Evolutionary conservation across 306 rosid genomes (phyloP), one percentile per base, ranked within the genome.

Genomic region (Abrus precatorius): DNA sequence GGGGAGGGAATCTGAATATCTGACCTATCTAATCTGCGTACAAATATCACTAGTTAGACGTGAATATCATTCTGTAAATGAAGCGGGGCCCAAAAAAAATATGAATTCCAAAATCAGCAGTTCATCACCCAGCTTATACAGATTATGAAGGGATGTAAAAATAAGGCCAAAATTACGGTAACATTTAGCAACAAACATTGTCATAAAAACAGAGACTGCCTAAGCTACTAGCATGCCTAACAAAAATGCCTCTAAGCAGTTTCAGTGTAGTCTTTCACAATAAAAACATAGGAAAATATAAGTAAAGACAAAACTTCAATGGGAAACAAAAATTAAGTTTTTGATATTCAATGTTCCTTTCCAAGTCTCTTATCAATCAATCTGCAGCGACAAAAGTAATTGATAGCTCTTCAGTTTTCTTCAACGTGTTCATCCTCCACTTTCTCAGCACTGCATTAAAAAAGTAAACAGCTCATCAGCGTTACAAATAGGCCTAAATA

Each of bases 371-470:
- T 28, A n/a, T 45, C 65, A 69, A 56, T 65, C 69, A 61, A 56
- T 68, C 77, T 56, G 77, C 74, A 57, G 47, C 53, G 77, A 75
- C 66, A 75, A 56, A 70, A 66, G 9, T 47, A 67, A 78, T 85
- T 62, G 11, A 54, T 30, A 47, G 78, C 80, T 70, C 86, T 77
- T 86, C 84, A 91, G 40, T 83, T 88, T 84, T 88, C 89, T 75
- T 85, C 93, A 44, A 72, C 85, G 4, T 57, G 61, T 74, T 85
- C 92, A 45, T 84, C 84, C 75, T 87, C 97, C 82, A 47, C 80
- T 53, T 84, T 82, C 79, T 85, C 98, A 78, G 93, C 94, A 84
- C 99, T 95, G 90, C 90, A 88, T 74, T 68, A 48, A 74, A 85
- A 85, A 77, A 28, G 64, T 40, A 75, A 67, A 64, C 70, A 57